Evolutionary conservation across 495 filamentous ascomycete species (phyloP), one percentile per base, ranked within the genome.

Genomic region (Podospora tetraspora): DNA sequence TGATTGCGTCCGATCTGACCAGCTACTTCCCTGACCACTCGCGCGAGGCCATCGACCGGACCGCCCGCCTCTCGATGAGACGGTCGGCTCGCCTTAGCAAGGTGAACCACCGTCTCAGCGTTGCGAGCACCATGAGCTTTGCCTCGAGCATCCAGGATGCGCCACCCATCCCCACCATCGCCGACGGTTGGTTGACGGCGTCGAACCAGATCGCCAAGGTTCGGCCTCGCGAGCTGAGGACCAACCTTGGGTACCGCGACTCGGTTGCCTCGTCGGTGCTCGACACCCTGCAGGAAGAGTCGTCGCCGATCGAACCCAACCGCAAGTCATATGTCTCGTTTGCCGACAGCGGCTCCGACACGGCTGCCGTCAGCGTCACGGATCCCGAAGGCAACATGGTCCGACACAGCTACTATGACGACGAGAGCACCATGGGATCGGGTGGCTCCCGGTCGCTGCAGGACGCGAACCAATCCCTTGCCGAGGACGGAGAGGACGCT

Each of bases 11-110:
- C 29, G 95, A 99, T 75, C 84, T 98, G 57, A 91, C 91, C 13
- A 94, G 94, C 8, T 99, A 97, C 81, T 99, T 99, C 85, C 95
- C 95, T 2, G 94, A 96, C 72, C 93, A 97, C 74, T 89, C 92
- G 52, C 87, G 90, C 63, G 92, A 97, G 75, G 91, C 93, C 66
- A 96, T 99, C 69, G 96, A 97, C 73, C 87, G 92, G 73, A 97
- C 95, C 0, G 92, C 97, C 70, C 90, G 93, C 56, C 87, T 96
- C 79, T 96, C 93, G 2, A 89, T 97, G 72, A 86, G 95, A 59
- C 87, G 95, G 75, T 98, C 95, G 57, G 90, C 89, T 57, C 89
- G 95, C 58, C 84, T 97, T 52, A 98, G 96, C 79, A 91, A 89
- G 72, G 92, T 96, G 58, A 92, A 94, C 68, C 95, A 90, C 76